phyloP scores from a whole-genome alignment of 129 eudicot genomes.

The Oenanthe sinensis region DNA sequence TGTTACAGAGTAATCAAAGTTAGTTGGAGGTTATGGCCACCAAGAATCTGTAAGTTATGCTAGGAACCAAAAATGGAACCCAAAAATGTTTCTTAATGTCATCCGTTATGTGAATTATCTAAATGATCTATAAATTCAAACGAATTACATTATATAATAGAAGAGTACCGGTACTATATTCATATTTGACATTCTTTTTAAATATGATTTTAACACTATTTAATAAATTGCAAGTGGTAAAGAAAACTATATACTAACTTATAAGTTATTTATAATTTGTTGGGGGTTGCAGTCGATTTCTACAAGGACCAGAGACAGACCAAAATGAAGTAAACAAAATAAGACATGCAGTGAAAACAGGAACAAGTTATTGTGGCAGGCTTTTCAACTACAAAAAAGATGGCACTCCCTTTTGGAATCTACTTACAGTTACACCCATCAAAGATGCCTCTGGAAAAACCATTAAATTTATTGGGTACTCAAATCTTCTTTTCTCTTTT shows the following conservation, averaged over 20 bases:
- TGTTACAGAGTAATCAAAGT: background rate
- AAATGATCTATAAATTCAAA: too few species aligned
- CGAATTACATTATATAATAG: too few species aligned
- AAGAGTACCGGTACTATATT: too few species aligned
- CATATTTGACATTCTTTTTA: too few species aligned
- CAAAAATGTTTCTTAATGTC: too few species aligned
- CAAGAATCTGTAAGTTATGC: too few species aligned
- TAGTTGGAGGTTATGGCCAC: background rate
- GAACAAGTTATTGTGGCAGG: conserved; percentile 88
- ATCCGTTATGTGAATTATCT: too few species aligned
- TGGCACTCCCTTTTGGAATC: conserved; percentile 98
- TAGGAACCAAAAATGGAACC: too few species aligned
- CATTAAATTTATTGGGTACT: conserved; percentile 90
- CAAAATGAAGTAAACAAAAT: conserved; percentile 83
- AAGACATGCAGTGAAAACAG: conserved; percentile 62
- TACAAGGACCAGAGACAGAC: conserved; percentile 95
- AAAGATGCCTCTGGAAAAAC: conserved; percentile 76
- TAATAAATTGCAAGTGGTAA: too few species aligned
- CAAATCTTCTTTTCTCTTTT: background rate
- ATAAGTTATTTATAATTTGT: background rate
- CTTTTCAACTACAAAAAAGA: conserved; percentile 91
- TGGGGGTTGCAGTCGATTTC: conserved; percentile 72
- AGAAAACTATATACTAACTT: too few species aligned
- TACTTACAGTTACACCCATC: conserved; percentile 87
- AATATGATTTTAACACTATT: too few species aligned